Conservation (phyloP, 129 eudicot genomes). For the Deinandra increscens region DNA sequence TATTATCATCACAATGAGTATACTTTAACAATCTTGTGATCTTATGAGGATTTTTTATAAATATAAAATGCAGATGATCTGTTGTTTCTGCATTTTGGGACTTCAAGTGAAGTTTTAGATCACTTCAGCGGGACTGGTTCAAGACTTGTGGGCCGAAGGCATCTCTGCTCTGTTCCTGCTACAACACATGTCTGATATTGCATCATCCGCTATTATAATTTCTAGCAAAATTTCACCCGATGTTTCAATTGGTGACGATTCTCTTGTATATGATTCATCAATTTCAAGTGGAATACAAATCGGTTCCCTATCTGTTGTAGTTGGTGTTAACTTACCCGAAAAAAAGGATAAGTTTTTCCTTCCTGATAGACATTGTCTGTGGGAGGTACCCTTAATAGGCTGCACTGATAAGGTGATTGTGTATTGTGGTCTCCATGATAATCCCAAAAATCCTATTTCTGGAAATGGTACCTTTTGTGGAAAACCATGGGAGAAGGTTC, state of each 20-base stretch:
- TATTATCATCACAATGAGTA: neutral
- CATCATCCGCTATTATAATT: constrained; percentile 82
- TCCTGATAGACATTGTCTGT: constrained; percentile 93
- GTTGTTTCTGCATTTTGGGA: constrained; percentile 87
- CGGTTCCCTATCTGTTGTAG: constrained; percentile 90
- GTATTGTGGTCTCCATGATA: constrained; percentile 95
- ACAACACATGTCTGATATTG: constrained; percentile 90
- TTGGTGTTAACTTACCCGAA: constrained; percentile 68
- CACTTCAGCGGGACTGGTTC: constrained; percentile 75
- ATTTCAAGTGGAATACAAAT: constrained; percentile 71
- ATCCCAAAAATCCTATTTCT: constrained; percentile 62
- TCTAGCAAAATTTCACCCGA: constrained; percentile 80
- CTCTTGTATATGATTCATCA: constrained; percentile 81
- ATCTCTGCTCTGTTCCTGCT: constrained; percentile 91
- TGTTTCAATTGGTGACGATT: constrained; percentile 89
- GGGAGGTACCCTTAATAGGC: constrained; percentile 94
- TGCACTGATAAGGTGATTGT: constrained; percentile 63
- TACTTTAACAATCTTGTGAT: constrained; percentile 1
- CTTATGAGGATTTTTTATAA: constrained; percentile 23
- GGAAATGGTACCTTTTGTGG: constrained; percentile 90
- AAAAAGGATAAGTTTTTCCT: constrained; percentile 50
- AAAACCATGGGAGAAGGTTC: constrained; percentile 88
- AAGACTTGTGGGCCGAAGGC: constrained; percentile 82
- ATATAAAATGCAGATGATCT: constrained; percentile 63
- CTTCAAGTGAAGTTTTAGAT: constrained; percentile 94